Evolutionary conservation across 176 grass and related monocot species (phyloP).

Genomic region (Carex cristatella): DNA sequence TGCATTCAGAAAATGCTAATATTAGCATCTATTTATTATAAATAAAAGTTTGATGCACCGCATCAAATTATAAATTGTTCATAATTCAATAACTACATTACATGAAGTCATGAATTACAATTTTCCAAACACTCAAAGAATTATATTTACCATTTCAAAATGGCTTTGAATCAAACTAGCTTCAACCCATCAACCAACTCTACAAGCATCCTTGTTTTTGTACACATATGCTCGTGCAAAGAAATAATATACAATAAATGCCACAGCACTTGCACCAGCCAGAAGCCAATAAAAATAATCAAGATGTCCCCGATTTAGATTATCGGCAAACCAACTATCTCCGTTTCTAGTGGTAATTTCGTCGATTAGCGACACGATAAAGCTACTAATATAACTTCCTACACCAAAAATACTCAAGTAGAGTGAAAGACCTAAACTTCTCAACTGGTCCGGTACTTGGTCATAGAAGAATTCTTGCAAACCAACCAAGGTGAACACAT

Average conservation of each 20-base stretch:
- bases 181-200: background rate
- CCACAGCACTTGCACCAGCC: conserved; percentile 25
- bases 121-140: background rate
- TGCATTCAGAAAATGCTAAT: background rate
- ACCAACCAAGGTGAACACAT: conserved; percentile 71
- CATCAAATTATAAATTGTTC: background rate
- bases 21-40: background rate
- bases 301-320: conserved; percentile 57
- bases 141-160: background rate
- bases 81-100: background rate
- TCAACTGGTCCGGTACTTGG: conserved; percentile 45
- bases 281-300: conserved; percentile 85
- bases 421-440: conserved; percentile 57
- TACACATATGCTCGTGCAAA: conserved; percentile 36
- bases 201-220: conserved; percentile 6
- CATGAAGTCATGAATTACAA: background rate
- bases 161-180: background rate
- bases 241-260: conserved; percentile 31
- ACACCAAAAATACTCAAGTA: conserved; percentile 52
- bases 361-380: conserved; percentile 39
- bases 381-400: conserved; percentile 42
- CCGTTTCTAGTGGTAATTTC: conserved; percentile 13
- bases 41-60: background rate
- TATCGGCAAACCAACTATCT: conserved; percentile 63
- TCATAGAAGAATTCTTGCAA: conserved; percentile 97